phyloP scores from a whole-genome alignment of 495 filamentous ascomycete species.

The Penicillium daleae region DNA sequence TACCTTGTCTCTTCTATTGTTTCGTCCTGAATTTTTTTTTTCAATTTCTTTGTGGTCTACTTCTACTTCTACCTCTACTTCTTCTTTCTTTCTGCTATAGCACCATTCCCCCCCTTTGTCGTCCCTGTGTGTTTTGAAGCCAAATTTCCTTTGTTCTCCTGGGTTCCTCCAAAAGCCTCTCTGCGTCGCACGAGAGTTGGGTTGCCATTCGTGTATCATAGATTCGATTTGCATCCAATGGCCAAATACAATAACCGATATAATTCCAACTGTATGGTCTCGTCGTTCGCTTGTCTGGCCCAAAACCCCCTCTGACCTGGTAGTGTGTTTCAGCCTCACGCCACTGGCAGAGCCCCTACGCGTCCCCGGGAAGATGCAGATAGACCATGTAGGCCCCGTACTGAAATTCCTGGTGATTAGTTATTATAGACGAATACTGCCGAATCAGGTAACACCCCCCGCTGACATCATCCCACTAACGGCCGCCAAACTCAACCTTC shows the following conservation, averaged over 20 bases:
- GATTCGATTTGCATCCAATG: conserved; percentile 39
- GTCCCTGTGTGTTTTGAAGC: conserved; percentile 28
- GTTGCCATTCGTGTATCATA: conserved; percentile 43
- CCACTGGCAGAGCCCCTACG: neutral
- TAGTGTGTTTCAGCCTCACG: conserved; percentile 7
- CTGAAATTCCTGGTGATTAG: neutral
- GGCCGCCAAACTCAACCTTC: neutral
- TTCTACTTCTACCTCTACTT: conserved; percentile 36
- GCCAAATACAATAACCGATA: conserved; percentile 32
- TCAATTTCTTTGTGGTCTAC: conserved; percentile 27
- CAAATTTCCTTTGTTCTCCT: conserved; percentile 39
- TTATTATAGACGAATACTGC: neutral
- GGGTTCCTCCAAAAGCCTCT: conserved; percentile 31
- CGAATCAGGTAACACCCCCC: conserved; percentile 24
- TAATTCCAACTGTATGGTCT: conserved; percentile 12
- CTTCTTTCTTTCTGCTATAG: conserved; percentile 20
- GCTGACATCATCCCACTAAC: conserved; percentile 47
- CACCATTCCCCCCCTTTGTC: conserved; percentile 31
- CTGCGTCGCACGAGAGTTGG: conserved; percentile 26
- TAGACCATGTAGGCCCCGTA: neutral
- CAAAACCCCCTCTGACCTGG: neutral
- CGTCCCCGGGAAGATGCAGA: conserved; percentile 15
- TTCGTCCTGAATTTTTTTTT: conserved; percentile 23
- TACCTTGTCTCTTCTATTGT: conserved; percentile 36
- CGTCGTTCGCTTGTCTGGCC: neutral